Evolutionary conservation across 495 filamentous ascomycete genomes (phyloP).

Genomic region (Aspergillus egyptiacus): DNA sequence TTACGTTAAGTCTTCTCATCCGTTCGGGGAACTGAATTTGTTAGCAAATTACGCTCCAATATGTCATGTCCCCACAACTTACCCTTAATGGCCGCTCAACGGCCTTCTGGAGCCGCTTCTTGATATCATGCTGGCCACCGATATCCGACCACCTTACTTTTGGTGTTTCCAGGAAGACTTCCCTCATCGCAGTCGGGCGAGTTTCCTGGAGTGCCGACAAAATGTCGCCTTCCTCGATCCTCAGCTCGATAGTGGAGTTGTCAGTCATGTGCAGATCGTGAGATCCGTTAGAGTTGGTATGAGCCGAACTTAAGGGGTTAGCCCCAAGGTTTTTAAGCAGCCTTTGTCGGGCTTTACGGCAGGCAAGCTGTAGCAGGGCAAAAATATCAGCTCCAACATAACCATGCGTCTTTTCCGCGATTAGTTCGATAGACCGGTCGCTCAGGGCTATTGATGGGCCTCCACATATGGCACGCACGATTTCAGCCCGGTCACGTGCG

Average conservation of each 20-base stretch:
- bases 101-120: constrained; percentile 57
- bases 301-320: background rate
- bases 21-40: constrained; percentile 49
- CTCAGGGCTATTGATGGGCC: constrained; percentile 24
- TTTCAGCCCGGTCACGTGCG: constrained; percentile 61
- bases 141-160: constrained; percentile 87
- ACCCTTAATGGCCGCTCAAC: constrained; percentile 64
- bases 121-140: constrained; percentile 79
- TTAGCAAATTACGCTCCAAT: constrained; percentile 7
- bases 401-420: constrained; percentile 59
- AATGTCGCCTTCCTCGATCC: constrained; percentile 45
- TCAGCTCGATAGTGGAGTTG: constrained; percentile 17
- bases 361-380: constrained; percentile 42
- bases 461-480: constrained; percentile 51
- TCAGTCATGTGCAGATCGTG: constrained; percentile 3
- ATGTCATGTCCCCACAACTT: constrained; percentile 12
- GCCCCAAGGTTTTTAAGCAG: constrained; percentile 18
- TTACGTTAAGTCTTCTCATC: constrained; percentile 53
- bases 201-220: constrained; percentile 50
- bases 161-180: constrained; percentile 81
- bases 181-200: constrained; percentile 81
- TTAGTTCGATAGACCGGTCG: constrained; percentile 33
- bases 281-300: background rate
- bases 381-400: constrained; percentile 63
- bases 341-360: constrained; percentile 37